These are phyloP conservation scores for Byssoonygena ceratinophila DNA, from an alignment of 2,329 filamentous ascomycete species.

Conservation along the genomic window DNA sequence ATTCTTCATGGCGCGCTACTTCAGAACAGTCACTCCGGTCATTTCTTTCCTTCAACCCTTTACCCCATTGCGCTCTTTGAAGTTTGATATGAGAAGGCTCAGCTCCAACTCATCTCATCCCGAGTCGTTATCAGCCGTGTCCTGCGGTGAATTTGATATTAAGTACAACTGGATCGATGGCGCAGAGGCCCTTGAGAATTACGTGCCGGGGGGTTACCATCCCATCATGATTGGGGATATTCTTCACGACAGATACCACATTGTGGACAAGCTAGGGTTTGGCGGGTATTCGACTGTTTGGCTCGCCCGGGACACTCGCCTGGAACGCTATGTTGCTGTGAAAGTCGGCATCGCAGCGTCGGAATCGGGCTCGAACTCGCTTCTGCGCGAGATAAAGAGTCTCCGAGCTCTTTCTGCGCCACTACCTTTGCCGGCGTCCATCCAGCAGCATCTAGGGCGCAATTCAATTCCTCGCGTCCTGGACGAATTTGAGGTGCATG, in stretches of 20 bases:
- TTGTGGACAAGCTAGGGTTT: conserved; percentile 36
- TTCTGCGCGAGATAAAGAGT: conserved; percentile 17
- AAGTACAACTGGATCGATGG: conserved; percentile 25
- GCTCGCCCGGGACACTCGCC: conserved; percentile 28
- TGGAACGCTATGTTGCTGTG: conserved; percentile 23
- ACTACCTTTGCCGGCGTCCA: neutral
- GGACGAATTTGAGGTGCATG: conserved; percentile 18
- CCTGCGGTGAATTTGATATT: neutral
- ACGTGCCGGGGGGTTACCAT: conserved; percentile 28
- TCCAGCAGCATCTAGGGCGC: conserved; percentile 16
- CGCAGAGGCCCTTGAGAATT: conserved; percentile 25
- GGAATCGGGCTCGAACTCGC: neutral
- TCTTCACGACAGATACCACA: conserved; percentile 27
- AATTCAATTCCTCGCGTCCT: conserved; percentile 11
- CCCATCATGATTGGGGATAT: conserved; percentile 27
- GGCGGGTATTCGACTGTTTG: conserved; percentile 37
- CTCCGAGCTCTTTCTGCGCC: conserved; percentile 20
- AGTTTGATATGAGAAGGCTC: neutral
- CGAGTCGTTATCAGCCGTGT: neutral
- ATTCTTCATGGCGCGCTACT: neutral
- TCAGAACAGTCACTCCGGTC: neutral
- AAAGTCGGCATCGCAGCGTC: conserved; percentile 22
- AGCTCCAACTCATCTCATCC: too few species aligned
- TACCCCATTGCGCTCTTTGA: neutral
- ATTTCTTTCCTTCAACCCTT: neutral